Evolutionary conservation across 257 asterid genomes (phyloP).

Genomic region (Forsythia viridissima): DNA sequence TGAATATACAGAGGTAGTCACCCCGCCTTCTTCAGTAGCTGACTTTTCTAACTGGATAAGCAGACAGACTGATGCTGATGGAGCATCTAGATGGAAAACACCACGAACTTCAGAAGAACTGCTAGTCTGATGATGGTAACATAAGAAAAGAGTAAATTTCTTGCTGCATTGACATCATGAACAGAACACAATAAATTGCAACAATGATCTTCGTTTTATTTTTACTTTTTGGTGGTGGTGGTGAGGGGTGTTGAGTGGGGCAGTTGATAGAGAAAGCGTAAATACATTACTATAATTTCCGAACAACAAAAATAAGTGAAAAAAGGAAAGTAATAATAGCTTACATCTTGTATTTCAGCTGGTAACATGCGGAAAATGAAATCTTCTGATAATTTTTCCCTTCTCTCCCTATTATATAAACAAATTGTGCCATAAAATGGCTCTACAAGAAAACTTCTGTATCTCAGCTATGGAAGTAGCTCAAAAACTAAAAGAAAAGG

Average conservation of each 20-base stretch:
- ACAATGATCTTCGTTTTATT: not conserved
- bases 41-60: constrained; percentile 97
- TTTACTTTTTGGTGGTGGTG: not conserved
- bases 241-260: not conserved
- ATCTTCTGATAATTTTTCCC: constrained; percentile 98
- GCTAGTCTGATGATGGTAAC: constrained; percentile 52
- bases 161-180: not conserved
- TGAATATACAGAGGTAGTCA: constrained; percentile 92
- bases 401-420: constrained; percentile 98
- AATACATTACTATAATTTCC: constrained; percentile 12
- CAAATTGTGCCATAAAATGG: constrained; percentile 98
- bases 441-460: constrained; percentile 77
- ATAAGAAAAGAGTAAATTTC: constrained; percentile 24
- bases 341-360: constrained; percentile 78
- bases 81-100: constrained; percentile 87
- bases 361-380: constrained; percentile 76
- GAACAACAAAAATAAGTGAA: constrained; percentile 1
- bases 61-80: constrained; percentile 94
- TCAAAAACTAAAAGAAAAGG: constrained; percentile 31
- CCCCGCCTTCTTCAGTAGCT: constrained; percentile 99
- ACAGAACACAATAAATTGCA: constrained; percentile 10
- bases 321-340: constrained; percentile 29
- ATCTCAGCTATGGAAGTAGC: constrained; percentile 57
- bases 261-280: constrained; percentile 1
- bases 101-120: constrained; percentile 69